Percentiles rank a stretch among this genome's conserved stretches.
Evolutionary conservation across 805 yeast species (phyloP).

Genomic region (Pichia sporocuriosa): DNA sequence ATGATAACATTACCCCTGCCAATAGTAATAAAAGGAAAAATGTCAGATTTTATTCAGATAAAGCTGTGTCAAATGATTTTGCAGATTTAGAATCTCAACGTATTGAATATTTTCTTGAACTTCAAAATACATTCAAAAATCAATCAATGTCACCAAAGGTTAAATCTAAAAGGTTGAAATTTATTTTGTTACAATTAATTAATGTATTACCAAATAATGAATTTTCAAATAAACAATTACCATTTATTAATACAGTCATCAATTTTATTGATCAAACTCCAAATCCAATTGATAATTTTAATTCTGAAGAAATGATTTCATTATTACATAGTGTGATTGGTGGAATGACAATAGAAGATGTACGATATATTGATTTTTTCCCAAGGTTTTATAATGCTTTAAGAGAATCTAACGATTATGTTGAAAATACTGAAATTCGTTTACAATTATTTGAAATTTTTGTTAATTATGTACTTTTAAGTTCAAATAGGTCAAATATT

Average conservation of each 20-base stretch:
- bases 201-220: constrained; percentile 17
- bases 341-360: constrained; percentile 26
- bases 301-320: constrained; percentile 18
- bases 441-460: constrained; percentile 30
- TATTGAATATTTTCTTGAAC: constrained; percentile 15
- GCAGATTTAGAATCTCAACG: constrained; percentile 15
- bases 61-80: constrained; percentile 8
- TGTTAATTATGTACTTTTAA: constrained; percentile 27
- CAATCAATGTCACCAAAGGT: constrained; percentile 23
- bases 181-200: constrained; percentile 17
- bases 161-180: constrained; percentile 22
- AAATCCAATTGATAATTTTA: constrained; percentile 21
- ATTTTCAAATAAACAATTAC: constrained; percentile 21
- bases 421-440: constrained; percentile 16
- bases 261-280: constrained; percentile 26
- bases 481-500: constrained; percentile 23
- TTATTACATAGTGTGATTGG: constrained; percentile 21
- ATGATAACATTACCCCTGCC: no score
- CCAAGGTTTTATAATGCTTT: constrained; percentile 29
- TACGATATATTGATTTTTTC: constrained; percentile 25
- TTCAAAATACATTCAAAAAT: constrained; percentile 21
- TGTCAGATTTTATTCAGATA: constrained; percentile 2
- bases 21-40: background rate
- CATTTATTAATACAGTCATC: constrained; percentile 25
- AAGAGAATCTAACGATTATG: constrained; percentile 22